Evolutionary conservation across 306 rosid genomes (phyloP).

Genomic region (Glycine latifolia): DNA sequence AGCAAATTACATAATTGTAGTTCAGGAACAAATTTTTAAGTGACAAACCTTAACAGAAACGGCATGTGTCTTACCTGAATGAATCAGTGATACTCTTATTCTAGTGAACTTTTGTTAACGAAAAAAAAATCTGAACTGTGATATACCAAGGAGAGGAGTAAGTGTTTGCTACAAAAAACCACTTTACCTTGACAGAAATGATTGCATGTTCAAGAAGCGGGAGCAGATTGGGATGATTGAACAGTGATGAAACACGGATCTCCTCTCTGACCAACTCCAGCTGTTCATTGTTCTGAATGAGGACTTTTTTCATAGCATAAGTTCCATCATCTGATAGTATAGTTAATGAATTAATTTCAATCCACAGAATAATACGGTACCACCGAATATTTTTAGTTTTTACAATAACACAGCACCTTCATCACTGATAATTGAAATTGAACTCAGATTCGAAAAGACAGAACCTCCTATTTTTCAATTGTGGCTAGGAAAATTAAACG

Average conservation of each 20-base stretch:
- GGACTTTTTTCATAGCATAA: slow-evolving; percentile 95
- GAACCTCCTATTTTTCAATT: slow-evolving; percentile 14
- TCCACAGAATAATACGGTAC: neutral
- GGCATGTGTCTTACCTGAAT: too few relatives aligned
- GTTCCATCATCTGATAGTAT: slow-evolving; percentile 74
- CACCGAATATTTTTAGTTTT: too few relatives aligned
- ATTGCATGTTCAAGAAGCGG: slow-evolving; percentile 99
- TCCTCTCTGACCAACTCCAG: slow-evolving; percentile 95
- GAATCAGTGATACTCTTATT: too few relatives aligned
- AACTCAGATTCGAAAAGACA: slow-evolving; percentile 4
- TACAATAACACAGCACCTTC: too few relatives aligned
- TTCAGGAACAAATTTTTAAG: too few relatives aligned
- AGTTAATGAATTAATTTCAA: slow-evolving; percentile 1
- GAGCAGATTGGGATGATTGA: slow-evolving; percentile 90
- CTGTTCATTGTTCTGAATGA: slow-evolving; percentile 92
- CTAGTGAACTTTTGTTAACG: too few relatives aligned
- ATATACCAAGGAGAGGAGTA: neutral
- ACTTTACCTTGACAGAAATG: slow-evolving; percentile 82
- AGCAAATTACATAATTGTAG: too few relatives aligned
- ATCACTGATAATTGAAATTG: slow-evolving; percentile 13
- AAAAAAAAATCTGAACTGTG: neutral
- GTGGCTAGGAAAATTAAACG: slow-evolving; percentile 4
- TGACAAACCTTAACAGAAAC: too few relatives aligned
- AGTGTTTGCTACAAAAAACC: slow-evolving; percentile 18
- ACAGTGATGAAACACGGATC: slow-evolving; percentile 92